A percentile compares a stretch with the other conserved stretches of the same genome.
phyloP scores from a whole-genome alignment of 2,329 filamentous ascomycete species.

The Pyrenochaeta sp. region DNA sequence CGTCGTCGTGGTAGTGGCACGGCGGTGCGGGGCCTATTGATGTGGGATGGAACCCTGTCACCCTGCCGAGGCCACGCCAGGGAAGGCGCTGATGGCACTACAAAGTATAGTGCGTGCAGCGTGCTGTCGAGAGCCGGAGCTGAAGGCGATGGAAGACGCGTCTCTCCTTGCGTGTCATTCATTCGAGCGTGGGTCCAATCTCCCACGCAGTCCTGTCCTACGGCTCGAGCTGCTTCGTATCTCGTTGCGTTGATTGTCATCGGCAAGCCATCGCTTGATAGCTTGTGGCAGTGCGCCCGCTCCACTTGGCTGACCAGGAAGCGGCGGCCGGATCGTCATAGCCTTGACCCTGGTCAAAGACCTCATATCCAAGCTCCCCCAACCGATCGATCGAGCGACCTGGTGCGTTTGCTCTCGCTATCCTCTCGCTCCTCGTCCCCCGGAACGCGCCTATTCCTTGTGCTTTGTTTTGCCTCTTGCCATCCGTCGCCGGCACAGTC shows the following conservation, averaged over 20 bases:
- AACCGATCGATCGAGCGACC: not conserved
- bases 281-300: slow-evolving; percentile 3
- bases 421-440: not conserved
- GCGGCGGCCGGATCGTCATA: slow-evolving; percentile 1
- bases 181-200: not conserved
- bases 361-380: not conserved
- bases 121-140: too few species aligned
- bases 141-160: not conserved
- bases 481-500: not conserved
- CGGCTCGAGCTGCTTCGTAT: too few species aligned
- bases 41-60: not conserved
- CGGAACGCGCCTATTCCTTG: not conserved
- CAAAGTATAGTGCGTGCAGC: too few species aligned
- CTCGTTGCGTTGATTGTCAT: not conserved
- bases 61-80: not conserved
- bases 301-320: not conserved
- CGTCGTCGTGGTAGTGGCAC: too few species aligned
- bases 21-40: too few species aligned
- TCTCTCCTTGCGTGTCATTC: not conserved
- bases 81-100: too few species aligned
- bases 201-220: not conserved
- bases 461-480: not conserved
- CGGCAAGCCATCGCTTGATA: not conserved
- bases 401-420: not conserved
- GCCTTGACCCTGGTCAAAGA: not conserved